Conservation (phyloP, 768 basidiomycete species). For the Pisolithus marmoratus region DNA sequence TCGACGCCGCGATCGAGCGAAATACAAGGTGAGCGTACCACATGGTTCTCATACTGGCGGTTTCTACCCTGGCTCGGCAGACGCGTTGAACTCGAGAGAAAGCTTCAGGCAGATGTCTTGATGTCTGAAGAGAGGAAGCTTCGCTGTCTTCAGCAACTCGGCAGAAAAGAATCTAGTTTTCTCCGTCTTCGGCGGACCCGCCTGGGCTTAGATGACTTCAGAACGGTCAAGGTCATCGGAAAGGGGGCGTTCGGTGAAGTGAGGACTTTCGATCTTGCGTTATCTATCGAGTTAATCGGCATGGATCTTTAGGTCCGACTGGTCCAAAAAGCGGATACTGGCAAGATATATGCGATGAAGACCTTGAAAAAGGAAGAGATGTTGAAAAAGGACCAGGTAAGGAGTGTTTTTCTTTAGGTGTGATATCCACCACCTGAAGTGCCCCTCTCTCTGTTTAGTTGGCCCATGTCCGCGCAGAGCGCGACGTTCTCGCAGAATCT, state of each 20-base stretch:
- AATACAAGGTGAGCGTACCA: slow-evolving; percentile 67
- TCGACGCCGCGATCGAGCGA: slow-evolving; percentile 91
- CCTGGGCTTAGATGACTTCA: slow-evolving; percentile 86
- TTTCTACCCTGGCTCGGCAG: slow-evolving; percentile 33
- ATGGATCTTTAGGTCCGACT: slow-evolving; percentile 58
- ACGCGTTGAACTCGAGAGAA: slow-evolving; percentile 82
- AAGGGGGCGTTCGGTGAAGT: slow-evolving; percentile 99
- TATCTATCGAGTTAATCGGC: background rate
- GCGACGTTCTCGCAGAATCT: slow-evolving; percentile 93
- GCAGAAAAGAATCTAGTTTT: slow-evolving; percentile 84
- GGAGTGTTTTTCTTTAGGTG: slow-evolving; percentile 12
- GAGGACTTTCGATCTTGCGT: slow-evolving; percentile 16
- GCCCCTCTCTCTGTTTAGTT: slow-evolving; percentile 43
- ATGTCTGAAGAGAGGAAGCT: slow-evolving; percentile 83
- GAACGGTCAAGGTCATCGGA: slow-evolving; percentile 97
- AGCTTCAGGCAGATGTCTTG: slow-evolving; percentile 60
- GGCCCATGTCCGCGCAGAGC: slow-evolving; percentile 95
- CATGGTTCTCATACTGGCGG: background rate
- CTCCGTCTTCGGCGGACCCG: slow-evolving; percentile 85
- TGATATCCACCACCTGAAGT: slow-evolving; percentile 5
- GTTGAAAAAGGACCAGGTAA: slow-evolving; percentile 97
- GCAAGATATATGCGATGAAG: slow-evolving; percentile 99
- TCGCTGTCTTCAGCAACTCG: slow-evolving; percentile 75
- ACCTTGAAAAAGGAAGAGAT: slow-evolving; percentile 95
- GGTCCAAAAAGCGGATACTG: slow-evolving; percentile 94